These are phyloP conservation scores for Rhodotorula babjevae DNA, from an alignment of 768 basidiomycete species.

Conservation along the genomic window DNA sequence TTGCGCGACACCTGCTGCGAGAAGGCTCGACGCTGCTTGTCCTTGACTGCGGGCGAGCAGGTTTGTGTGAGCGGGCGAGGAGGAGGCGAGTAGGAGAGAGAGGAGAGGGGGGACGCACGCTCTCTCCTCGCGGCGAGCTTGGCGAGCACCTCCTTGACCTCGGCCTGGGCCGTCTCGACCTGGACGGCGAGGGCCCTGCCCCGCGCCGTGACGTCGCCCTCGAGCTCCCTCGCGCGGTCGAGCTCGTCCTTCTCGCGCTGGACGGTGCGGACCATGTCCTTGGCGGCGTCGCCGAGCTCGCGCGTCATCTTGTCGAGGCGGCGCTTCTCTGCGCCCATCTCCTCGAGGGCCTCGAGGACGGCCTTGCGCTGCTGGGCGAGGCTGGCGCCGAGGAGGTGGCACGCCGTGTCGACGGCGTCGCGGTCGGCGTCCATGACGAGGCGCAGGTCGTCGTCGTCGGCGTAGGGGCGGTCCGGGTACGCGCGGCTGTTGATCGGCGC, in stretches of 20 bases:
- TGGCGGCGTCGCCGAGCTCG: conserved; percentile 27
- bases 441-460: conserved; percentile 24
- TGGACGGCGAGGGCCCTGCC: conserved; percentile 6
- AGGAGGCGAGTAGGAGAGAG: no score
- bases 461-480: conserved; percentile 24
- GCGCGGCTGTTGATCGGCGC: conserved; percentile 9
- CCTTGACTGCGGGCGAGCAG: conserved; percentile 21
- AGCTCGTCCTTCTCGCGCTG: conserved; percentile 19
- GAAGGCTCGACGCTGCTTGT: conserved; percentile 20
- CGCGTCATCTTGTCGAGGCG: conserved; percentile 8
- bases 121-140: conserved; percentile 18
- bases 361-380: neutral
- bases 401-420: conserved; percentile 20
- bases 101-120: neutral
- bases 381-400: neutral
- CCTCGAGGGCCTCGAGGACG: conserved; percentile 13
- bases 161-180: conserved; percentile 22
- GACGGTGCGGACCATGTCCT: conserved; percentile 12
- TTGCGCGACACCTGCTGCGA: conserved; percentile 11
- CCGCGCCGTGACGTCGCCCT: conserved; percentile 10
- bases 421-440: conserved; percentile 9
- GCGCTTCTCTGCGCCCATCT: conserved; percentile 14
- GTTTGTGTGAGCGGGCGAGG: neutral
- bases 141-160: conserved; percentile 16
- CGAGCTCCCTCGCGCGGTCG: conserved; percentile 8